These are phyloP conservation scores for Aspergillus sp. DNA, from an alignment of 2,329 filamentous ascomycete species.

Conservation along the genomic window DNA sequence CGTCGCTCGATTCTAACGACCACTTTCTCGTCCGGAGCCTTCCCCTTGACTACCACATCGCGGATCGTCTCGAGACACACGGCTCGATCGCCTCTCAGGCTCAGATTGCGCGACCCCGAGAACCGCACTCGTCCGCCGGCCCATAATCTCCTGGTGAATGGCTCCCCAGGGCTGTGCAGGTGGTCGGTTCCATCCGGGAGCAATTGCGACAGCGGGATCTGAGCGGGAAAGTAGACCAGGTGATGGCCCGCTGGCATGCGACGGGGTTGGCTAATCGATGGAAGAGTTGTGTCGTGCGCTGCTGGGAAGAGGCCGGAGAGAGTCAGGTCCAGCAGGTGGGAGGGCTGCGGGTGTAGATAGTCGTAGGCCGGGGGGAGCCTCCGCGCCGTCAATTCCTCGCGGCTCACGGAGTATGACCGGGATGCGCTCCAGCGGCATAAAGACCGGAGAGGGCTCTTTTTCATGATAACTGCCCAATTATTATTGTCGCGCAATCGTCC, in stretches of 20 bases:
- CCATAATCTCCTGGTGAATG: conserved; percentile 76
- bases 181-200: conserved; percentile 77
- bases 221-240: conserved; percentile 76
- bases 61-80: conserved; percentile 40
- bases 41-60: conserved; percentile 43
- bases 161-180: conserved; percentile 62
- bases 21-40: conserved; percentile 46
- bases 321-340: conserved; percentile 55
- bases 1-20: conserved; percentile 52
- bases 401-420: conserved; percentile 22
- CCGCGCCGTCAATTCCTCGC: conserved; percentile 40
- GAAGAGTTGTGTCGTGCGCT: conserved; percentile 21
- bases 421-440: conserved; percentile 1
- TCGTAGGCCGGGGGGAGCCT: conserved; percentile 44
- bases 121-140: conserved; percentile 66
- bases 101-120: conserved; percentile 16
- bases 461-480: neutral
- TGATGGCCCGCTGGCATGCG: conserved; percentile 54
- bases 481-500: conserved; percentile 9
- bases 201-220: conserved; percentile 52
- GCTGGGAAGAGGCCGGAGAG: conserved; percentile 48
- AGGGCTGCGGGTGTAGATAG: conserved; percentile 52
- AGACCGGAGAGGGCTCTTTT: neutral
- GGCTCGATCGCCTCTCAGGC: conserved; percentile 28
- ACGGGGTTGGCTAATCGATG: conserved; percentile 21